Conservation (phyloP, 2,329 filamentous ascomycete species). For the Beauveria bassiana region DNA sequence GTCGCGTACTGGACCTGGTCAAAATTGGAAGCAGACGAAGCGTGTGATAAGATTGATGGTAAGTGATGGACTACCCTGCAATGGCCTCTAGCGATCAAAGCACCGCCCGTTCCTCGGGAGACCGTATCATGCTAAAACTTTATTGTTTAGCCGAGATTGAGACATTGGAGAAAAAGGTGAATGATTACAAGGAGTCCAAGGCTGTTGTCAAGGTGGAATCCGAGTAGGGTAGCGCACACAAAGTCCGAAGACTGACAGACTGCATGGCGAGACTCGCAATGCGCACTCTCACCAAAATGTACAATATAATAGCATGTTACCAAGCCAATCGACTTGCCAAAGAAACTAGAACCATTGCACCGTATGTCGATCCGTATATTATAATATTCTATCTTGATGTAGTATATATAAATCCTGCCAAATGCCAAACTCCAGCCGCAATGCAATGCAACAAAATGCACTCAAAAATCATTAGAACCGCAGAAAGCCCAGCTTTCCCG, state of each 20-base stretch:
- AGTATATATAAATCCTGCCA: neutral
- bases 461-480: neutral
- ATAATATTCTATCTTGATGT: neutral
- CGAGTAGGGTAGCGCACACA: neutral
- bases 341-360: too few species aligned
- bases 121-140: neutral
- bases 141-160: neutral
- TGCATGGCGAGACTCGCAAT: neutral
- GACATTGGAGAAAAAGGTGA: constrained; percentile 8
- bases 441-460: neutral
- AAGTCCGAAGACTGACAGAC: neutral
- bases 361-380: neutral
- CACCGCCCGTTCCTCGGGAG: neutral
- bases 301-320: neutral
- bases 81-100: neutral
- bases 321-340: neutral
- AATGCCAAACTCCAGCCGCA: constrained; percentile 1
- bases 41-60: constrained; percentile 52
- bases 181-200: constrained; percentile 9
- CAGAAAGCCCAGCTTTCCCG: neutral
- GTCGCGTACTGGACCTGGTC: constrained; percentile 67
- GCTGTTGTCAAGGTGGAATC: neutral
- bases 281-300: neutral
- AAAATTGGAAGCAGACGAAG: constrained; percentile 66
- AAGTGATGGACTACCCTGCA: constrained; percentile 16